Evolutionary conservation across 139 green algal genomes (phyloP).

Genomic region (Micractinium sp.): DNA sequence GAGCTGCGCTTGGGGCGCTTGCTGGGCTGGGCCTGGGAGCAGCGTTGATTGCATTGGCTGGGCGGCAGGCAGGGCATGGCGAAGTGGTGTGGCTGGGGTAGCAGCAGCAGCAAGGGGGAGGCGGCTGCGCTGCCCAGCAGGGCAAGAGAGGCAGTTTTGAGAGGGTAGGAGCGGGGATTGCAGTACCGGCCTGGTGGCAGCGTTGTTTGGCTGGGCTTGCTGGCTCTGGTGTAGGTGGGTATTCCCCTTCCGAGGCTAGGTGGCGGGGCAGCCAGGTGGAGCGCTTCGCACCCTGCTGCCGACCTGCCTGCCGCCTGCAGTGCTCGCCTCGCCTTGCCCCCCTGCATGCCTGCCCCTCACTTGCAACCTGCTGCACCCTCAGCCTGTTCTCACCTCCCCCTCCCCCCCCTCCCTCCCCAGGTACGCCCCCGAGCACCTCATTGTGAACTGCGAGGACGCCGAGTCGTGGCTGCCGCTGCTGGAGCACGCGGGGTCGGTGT

Average conservation of each 20-base stretch:
- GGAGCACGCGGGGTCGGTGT: conserved; percentile 93
- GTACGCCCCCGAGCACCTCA: conserved; percentile 99
- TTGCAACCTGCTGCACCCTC: neutral
- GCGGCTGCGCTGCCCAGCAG: too few species aligned
- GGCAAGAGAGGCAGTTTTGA: too few species aligned
- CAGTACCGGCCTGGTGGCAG: too few species aligned
- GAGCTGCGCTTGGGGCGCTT: neutral
- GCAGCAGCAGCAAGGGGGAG: too few species aligned
- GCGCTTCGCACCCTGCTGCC: too few species aligned
- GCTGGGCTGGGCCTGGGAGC: neutral
- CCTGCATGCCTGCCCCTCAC: neutral
- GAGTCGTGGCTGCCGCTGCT: conserved; percentile 87
- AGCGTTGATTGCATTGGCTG: neutral
- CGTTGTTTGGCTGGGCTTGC: neutral
- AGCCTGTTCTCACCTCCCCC: too few species aligned
- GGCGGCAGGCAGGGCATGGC: too few species aligned
- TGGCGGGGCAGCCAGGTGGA: neutral
- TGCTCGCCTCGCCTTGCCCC: neutral
- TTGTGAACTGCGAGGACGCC: conserved; percentile 93
- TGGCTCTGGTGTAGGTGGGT: neutral
- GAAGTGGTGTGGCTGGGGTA: neutral
- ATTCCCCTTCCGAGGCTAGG: too few species aligned
- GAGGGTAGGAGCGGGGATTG: too few species aligned
- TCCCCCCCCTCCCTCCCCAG: neutral
- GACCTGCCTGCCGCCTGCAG: too few species aligned